Conservation (phyloP, 2,329 filamentous ascomycete species). For the Monilinia vaccinii-corymbosi region DNA sequence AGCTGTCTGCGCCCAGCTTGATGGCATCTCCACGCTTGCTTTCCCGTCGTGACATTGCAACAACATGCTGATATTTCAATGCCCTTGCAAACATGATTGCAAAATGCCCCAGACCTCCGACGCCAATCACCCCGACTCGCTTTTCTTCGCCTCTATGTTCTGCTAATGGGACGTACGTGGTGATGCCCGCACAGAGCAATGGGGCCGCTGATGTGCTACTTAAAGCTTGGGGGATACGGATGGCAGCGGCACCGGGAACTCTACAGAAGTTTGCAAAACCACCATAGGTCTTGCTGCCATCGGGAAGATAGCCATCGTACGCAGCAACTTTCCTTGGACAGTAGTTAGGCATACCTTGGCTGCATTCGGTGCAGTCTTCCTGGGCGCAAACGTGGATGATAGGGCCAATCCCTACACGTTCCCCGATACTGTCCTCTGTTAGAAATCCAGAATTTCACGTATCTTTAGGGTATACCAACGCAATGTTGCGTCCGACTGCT, state of each 20-base stretch:
- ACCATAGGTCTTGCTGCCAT: constrained; percentile 4
- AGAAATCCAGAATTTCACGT: neutral
- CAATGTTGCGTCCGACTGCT: constrained; percentile 20
- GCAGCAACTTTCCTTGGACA: constrained; percentile 6
- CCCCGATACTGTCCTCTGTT: neutral
- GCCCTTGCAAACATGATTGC: constrained; percentile 63
- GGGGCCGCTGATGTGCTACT: constrained; percentile 47
- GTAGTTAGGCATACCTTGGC: constrained; percentile 1
- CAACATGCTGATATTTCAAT: constrained; percentile 56
- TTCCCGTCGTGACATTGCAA: constrained; percentile 52
- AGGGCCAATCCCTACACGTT: neutral
- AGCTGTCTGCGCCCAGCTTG: constrained; percentile 51
- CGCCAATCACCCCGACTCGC: constrained; percentile 57
- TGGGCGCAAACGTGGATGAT: constrained; percentile 1
- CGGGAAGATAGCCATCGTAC: neutral
- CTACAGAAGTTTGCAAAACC: constrained; percentile 38
- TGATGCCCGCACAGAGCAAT: constrained; percentile 71
- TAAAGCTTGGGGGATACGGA: constrained; percentile 46
- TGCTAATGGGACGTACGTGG: constrained; percentile 59
- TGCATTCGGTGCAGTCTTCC: neutral
- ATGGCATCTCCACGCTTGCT: constrained; percentile 50
- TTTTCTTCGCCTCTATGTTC: constrained; percentile 62
- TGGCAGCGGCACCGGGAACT: constrained; percentile 47
- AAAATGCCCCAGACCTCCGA: constrained; percentile 63
- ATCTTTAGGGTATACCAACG: neutral